Conservation (phyloP, 1,284 basidiomycete genomes). For the Melampsora larici-populina region DNA sequence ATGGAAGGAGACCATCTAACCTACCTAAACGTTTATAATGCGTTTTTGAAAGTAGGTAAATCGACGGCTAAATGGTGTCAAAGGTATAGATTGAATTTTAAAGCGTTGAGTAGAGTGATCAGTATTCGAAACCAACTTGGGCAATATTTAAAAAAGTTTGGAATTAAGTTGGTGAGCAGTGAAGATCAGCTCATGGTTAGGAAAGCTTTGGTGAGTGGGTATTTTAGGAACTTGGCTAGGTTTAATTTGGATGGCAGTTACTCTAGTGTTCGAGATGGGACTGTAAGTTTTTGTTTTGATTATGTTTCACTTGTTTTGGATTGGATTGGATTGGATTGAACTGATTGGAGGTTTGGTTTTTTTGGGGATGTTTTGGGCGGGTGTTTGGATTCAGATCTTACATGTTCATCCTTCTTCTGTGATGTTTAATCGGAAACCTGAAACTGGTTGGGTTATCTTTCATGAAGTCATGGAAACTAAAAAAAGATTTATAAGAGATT, state of each 20-base stretch:
- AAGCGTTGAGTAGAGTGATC: slow-evolving; percentile 83
- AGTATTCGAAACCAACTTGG: slow-evolving; percentile 86
- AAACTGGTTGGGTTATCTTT: slow-evolving; percentile 86
- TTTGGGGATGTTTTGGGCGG: too few species aligned
- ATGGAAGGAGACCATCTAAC: slow-evolving; percentile 97
- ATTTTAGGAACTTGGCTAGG: slow-evolving; percentile 87
- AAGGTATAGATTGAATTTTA: slow-evolving; percentile 83
- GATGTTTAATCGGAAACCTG: slow-evolving; percentile 84
- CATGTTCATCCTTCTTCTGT: slow-evolving; percentile 92
- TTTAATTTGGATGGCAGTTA: slow-evolving; percentile 88
- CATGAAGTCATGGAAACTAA: slow-evolving; percentile 95
- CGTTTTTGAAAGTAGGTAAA: slow-evolving; percentile 74
- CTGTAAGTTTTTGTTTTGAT: slow-evolving; percentile 59
- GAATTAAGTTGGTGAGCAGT: slow-evolving; percentile 65
- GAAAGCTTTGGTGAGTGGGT: slow-evolving; percentile 81
- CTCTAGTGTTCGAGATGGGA: slow-evolving; percentile 73
- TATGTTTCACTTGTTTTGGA: neutral
- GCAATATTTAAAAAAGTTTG: slow-evolving; percentile 85
- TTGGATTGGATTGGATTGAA: neutral
- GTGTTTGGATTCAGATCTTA: slow-evolving; percentile 65
- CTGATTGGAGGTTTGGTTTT: too few species aligned
- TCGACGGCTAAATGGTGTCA: slow-evolving; percentile 85
- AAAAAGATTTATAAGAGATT: slow-evolving; percentile 65
- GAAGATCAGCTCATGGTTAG: slow-evolving; percentile 74
- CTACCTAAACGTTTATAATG: slow-evolving; percentile 87